Percentiles rank a stretch among this genome's conserved stretches.
Conservation (phyloP, 106 monocot species). For the Dendrobium huoshanense region DNA sequence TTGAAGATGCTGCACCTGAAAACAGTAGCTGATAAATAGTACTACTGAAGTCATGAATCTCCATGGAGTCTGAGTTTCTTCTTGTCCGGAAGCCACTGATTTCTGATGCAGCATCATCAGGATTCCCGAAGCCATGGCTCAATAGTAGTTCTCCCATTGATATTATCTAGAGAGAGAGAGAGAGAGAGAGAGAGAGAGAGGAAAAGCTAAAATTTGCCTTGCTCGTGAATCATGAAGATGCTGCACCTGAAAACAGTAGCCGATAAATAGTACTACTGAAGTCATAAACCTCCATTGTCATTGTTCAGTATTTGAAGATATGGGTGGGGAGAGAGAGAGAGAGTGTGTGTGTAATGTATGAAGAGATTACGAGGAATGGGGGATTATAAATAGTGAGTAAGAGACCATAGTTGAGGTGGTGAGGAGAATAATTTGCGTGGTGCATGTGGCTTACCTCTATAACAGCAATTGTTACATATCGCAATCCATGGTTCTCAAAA, state of each 20-base stretch:
- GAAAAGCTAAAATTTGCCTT: neutral
- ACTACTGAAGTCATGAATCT: neutral
- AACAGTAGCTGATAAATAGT: neutral
- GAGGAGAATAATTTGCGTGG: conserved; percentile 2
- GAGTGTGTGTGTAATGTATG: neutral
- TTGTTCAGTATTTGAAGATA: no score
- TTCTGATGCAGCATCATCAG: conserved; percentile 15
- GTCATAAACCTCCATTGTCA: neutral
- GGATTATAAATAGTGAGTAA: neutral
- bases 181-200: neutral
- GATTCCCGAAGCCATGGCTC: conserved; percentile 1
- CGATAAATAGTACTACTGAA: neutral
- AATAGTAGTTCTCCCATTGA: neutral
- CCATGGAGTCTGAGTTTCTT: no score
- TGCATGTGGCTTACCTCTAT: neutral
- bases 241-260: conserved; percentile 5
- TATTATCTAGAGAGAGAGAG: neutral
- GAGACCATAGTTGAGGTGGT: neutral
- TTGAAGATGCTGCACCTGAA: conserved; percentile 9
- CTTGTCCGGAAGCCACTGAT: neutral
- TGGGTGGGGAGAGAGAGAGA: neutral
- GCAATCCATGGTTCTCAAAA: conserved; percentile 1
- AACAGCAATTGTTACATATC: neutral
- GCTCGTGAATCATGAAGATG: conserved; percentile 12
- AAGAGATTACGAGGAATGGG: neutral